Conservation (phyloP, 1,284 basidiomycete species). For the Calocybe gambosa region DNA sequence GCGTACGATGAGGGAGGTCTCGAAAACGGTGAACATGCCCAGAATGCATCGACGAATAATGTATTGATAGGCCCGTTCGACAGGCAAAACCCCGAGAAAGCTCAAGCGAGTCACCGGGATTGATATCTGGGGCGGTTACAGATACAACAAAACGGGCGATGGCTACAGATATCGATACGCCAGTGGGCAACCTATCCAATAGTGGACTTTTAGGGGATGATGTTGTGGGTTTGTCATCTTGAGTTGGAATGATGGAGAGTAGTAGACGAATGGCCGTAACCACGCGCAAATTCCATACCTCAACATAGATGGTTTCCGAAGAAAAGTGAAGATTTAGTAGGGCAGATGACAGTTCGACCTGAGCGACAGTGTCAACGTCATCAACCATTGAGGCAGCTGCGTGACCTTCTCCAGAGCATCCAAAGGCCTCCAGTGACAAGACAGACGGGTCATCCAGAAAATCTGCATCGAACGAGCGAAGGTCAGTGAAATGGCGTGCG, state of each 20-base stretch:
- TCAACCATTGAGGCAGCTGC: constrained; percentile 45
- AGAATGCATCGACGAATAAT: constrained; percentile 55
- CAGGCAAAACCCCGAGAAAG: constrained; percentile 71
- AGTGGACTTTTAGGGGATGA: constrained; percentile 15
- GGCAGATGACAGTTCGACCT: constrained; percentile 46
- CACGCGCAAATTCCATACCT: constrained; percentile 69
- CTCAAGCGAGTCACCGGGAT: constrained; percentile 58
- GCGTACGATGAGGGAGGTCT: constrained; percentile 33
- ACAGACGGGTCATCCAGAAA: constrained; percentile 44
- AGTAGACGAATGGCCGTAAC: constrained; percentile 48
- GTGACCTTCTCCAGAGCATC: constrained; percentile 37
- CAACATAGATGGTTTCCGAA: constrained; percentile 60
- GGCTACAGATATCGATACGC: constrained; percentile 53
- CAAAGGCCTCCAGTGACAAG: constrained; percentile 51
- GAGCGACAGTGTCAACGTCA: constrained; percentile 35
- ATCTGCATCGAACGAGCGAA: constrained; percentile 26
- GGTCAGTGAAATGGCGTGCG: constrained; percentile 20
- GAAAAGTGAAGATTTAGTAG: constrained; percentile 46
- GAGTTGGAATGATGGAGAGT: constrained; percentile 28
- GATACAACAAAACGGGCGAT: constrained; percentile 63
- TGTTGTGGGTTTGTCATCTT: constrained; percentile 15
- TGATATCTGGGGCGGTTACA: constrained; percentile 71
- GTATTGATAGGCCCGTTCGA: constrained; percentile 50
- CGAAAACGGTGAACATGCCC: constrained; percentile 40
- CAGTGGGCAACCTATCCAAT: constrained; percentile 42